These are phyloP conservation scores for Evernia prunastri DNA, from an alignment of 495 filamentous ascomycete species.

Conservation along the genomic window DNA sequence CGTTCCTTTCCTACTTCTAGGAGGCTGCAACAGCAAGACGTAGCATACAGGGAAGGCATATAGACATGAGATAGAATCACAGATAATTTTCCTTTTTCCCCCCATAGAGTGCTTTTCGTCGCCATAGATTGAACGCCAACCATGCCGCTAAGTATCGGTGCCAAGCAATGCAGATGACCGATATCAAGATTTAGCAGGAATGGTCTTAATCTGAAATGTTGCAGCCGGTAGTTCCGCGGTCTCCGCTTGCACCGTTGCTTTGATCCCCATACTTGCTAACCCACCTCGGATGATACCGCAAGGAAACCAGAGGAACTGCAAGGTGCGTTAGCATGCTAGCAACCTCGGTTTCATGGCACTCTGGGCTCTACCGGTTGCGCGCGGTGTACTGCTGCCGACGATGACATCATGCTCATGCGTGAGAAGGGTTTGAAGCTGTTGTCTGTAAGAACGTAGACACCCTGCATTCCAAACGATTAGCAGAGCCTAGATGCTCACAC, in stretches of 20 bases:
- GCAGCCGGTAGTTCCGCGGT: slow-evolving; percentile 77
- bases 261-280: slow-evolving; percentile 81
- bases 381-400: slow-evolving; percentile 60
- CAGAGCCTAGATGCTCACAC: not conserved
- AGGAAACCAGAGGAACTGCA: slow-evolving; percentile 73
- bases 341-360: not conserved
- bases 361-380: slow-evolving; percentile 64
- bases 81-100: not conserved
- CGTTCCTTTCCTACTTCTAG: not conserved
- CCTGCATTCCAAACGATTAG: slow-evolving; percentile 41
- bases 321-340: not conserved
- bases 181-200: slow-evolving; percentile 32
- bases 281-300: slow-evolving; percentile 86
- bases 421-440: slow-evolving; percentile 83
- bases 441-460: slow-evolving; percentile 93
- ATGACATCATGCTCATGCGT: slow-evolving; percentile 73
- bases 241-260: slow-evolving; percentile 85
- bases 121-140: not conserved
- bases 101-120: not conserved
- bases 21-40: not conserved
- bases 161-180: not conserved
- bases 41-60: not conserved
- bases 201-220: slow-evolving; percentile 93
- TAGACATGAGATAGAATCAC: not conserved
- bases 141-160: slow-evolving; percentile 7